Conservation (phyloP, 805 yeast genomes). For the Teunomyces kruisii region DNA sequence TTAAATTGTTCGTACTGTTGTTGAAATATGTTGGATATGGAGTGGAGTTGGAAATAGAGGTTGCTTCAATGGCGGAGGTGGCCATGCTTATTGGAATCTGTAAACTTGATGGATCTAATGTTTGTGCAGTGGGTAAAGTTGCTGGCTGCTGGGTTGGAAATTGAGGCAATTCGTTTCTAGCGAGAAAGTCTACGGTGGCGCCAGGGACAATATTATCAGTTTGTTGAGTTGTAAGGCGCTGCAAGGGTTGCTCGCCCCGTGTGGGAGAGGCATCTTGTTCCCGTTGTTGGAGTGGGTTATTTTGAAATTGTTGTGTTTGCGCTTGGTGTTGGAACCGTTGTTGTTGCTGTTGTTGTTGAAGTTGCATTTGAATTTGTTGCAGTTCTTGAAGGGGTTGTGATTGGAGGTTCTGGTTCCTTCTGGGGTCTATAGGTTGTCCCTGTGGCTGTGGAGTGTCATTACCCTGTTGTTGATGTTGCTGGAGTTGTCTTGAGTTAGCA, state of each 20-base stretch:
- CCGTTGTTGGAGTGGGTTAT: conserved; percentile 8
- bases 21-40: conserved; percentile 20
- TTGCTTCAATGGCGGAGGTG: conserved; percentile 6
- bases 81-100: conserved; percentile 5
- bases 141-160: conserved; percentile 3
- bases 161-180: conserved; percentile 1
- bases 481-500: conserved; percentile 22
- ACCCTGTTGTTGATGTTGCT: conserved; percentile 7
- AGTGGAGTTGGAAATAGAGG: conserved; percentile 2
- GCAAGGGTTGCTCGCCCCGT: neutral
- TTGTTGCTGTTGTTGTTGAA: conserved; percentile 21
- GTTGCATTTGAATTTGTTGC: conserved; percentile 9
- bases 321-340: conserved; percentile 18
- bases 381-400: conserved; percentile 8
- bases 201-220: neutral
- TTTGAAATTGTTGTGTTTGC: neutral
- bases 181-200: neutral
- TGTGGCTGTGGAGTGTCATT: conserved; percentile 11
- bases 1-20: conserved; percentile 23
- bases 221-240: neutral
- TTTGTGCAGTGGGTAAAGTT: neutral
- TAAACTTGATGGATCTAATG: neutral
- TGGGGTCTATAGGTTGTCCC: neutral
- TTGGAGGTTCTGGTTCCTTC: conserved; percentile 9
- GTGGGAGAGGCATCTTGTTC: neutral